Conservation (phyloP, 1,139 yeast genomes). For the Yamadazyma atlantica region DNA sequence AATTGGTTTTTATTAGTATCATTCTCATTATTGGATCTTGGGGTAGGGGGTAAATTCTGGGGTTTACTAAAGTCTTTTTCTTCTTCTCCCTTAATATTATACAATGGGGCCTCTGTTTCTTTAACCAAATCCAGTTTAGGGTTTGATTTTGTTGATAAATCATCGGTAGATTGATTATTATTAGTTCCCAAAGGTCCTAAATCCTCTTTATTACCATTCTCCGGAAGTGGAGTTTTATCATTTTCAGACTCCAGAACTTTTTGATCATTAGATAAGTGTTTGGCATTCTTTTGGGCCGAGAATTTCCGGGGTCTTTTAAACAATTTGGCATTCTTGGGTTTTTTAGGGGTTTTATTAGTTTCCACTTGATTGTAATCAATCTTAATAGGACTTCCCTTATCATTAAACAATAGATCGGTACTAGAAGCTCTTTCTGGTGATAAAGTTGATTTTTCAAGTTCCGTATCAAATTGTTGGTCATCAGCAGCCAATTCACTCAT, state of each 20-base stretch:
- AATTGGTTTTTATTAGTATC: conserved; percentile 27
- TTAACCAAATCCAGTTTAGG: conserved; percentile 28
- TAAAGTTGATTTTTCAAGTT: conserved; percentile 20
- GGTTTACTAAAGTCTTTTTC: conserved; percentile 6
- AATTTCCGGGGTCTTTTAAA: conserved; percentile 46
- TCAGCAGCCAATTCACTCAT: conserved; percentile 34
- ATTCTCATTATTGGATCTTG: conserved; percentile 1
- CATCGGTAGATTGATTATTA: conserved; percentile 16
- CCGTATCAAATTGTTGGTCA: conserved; percentile 24
- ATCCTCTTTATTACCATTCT: conserved; percentile 17
- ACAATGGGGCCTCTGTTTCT: conserved; percentile 53
- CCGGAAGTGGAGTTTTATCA: too few relatives aligned
- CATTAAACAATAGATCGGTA: conserved; percentile 36
- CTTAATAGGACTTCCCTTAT: conserved; percentile 35
- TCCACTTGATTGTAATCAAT: conserved; percentile 11
- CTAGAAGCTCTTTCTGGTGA: conserved; percentile 19
- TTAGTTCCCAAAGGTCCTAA: conserved; percentile 45
- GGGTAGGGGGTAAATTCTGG: conserved; percentile 5
- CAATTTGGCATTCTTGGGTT: conserved; percentile 17
- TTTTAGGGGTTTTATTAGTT: conserved; percentile 23
- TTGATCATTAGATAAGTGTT: conserved; percentile 22
- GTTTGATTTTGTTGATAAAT: conserved; percentile 15
- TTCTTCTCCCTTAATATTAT: conserved; percentile 28
- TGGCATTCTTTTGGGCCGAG: conserved; percentile 28
- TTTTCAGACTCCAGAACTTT: not conserved